Conservation (phyloP, 768 basidiomycete genomes). For the Lentinula aciculospora region DNA sequence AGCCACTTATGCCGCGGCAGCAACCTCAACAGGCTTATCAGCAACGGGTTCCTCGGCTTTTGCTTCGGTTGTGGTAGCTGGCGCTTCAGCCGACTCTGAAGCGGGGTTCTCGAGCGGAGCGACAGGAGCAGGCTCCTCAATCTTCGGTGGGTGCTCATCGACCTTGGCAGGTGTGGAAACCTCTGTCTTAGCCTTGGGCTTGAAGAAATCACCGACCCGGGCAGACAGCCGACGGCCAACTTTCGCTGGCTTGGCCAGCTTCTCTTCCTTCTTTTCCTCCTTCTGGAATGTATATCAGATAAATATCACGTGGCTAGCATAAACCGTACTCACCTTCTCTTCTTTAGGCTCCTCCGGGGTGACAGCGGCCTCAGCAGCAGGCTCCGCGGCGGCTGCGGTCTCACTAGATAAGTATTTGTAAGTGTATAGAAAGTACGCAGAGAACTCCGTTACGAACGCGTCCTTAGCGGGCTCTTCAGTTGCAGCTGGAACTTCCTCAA, state of each 20-base stretch:
- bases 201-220: conserved; percentile 81
- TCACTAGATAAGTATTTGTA: neutral
- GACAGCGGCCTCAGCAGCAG: conserved; percentile 24
- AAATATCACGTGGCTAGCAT: neutral
- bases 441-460: too few species aligned
- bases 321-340: conserved; percentile 41
- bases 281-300: conserved; percentile 17
- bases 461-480: conserved; percentile 62
- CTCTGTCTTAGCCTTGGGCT: conserved; percentile 62
- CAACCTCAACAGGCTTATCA: conserved; percentile 46
- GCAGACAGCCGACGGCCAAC: conserved; percentile 80
- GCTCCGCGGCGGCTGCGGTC: conserved; percentile 19
- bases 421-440: too few species aligned
- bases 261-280: conserved; percentile 45
- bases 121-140: conserved; percentile 76
- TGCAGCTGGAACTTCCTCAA: conserved; percentile 20
- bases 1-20: conserved; percentile 67
- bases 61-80: conserved; percentile 27
- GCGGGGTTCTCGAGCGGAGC: conserved; percentile 83
- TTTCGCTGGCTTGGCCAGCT: conserved; percentile 47
- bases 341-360: conserved; percentile 59
- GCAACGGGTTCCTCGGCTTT: conserved; percentile 15
- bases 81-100: conserved; percentile 33
- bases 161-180: conserved; percentile 72
- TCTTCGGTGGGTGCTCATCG: conserved; percentile 84